Evolutionary conservation across 495 filamentous ascomycete genomes (phyloP).

Genomic region (Penicillium ochrochloron): DNA sequence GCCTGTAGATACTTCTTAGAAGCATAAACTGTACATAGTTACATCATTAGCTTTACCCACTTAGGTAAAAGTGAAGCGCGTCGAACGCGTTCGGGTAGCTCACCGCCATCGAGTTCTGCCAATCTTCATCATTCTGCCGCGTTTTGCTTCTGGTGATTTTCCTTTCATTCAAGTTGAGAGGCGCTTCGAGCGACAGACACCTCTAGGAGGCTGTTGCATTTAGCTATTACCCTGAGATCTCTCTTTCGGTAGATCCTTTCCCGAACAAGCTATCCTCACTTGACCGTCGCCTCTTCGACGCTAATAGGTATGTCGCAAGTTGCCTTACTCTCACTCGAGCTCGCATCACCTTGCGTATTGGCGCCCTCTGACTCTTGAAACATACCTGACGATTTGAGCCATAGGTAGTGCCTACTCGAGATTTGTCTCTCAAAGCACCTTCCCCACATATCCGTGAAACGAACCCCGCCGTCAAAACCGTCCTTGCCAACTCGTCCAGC

Average conservation of each 20-base stretch:
- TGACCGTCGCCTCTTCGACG: not conserved
- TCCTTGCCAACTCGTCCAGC: not conserved
- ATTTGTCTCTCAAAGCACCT: not conserved
- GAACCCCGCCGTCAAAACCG: not conserved
- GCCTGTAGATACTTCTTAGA: not conserved
- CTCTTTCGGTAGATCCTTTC: not conserved
- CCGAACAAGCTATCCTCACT: not conserved
- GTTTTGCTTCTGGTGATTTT: constrained; percentile 28
- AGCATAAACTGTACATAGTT: not conserved
- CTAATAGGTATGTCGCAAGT: not conserved
- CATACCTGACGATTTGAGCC: not conserved
- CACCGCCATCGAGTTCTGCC: constrained; percentile 25
- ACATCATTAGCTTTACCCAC: constrained; percentile 6
- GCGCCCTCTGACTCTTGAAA: not conserved
- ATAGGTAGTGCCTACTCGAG: not conserved
- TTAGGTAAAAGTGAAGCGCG: constrained; percentile 33
- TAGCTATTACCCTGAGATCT: not conserved
- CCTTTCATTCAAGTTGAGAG: constrained; percentile 12
- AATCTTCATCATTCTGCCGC: constrained; percentile 22
- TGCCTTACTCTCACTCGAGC: not conserved
- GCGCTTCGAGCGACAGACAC: not conserved
- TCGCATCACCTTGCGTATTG: not conserved
- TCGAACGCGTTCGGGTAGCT: constrained; percentile 25
- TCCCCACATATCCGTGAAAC: not conserved
- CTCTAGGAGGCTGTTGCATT: constrained; percentile 4